Base-by-base conservation (phyloP, 495 filamentous ascomycete genomes). In the Trichoderma erinaceum region DNA sequence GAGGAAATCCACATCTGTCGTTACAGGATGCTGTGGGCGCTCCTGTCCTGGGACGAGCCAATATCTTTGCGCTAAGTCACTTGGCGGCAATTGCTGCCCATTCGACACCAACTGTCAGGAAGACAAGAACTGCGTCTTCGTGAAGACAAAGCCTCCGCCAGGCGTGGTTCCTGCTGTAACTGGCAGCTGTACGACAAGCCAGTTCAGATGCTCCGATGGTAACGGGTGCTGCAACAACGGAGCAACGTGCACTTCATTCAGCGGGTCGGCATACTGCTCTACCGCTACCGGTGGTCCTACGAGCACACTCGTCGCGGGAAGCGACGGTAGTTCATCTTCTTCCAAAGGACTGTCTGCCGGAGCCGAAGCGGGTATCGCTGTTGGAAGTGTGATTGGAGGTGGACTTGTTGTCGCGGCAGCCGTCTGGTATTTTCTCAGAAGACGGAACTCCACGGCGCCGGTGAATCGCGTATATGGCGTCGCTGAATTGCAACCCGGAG, bases 201-300 rank as follows among this genome's bases (percentile, higher is more conserved):
- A 90, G 64, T 93, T 90, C 76, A 80, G 82, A 2, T 85, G 85
- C 0, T 82, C 84, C 65, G 87, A 90, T 68, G 83, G 86, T 3
- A 87, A 87, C 61, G 90, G 90, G 4, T 95, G 91, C 77, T 95
- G 91, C 73, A 84, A 86, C 23, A 84, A 86, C 3, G 89, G 88
- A 4, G 83, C 87, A 58, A 76, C 87, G 70, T 95, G 91, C 73
- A 86, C 87, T 56, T 83, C 83, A 0, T 86, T 87, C 0, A 82
- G 79, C 1, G 90, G 87, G 63, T 78, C 79, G 2, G 75, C 77
- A 10, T 76, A 72, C 8, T 76, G 82, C 3, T 83, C 84, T 18
- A 82, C 81, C 3, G 82, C 81, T n/a, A 69, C 56, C 10, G 78
- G 76, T 64, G 56, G 56, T 13, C 56, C 56, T 11, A 61, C 56